Percentiles rank a stretch among this genome's conserved stretches.
phyloP scores from a whole-genome alignment of 2,329 filamentous ascomycete genomes.

The Fusarium foetens region DNA sequence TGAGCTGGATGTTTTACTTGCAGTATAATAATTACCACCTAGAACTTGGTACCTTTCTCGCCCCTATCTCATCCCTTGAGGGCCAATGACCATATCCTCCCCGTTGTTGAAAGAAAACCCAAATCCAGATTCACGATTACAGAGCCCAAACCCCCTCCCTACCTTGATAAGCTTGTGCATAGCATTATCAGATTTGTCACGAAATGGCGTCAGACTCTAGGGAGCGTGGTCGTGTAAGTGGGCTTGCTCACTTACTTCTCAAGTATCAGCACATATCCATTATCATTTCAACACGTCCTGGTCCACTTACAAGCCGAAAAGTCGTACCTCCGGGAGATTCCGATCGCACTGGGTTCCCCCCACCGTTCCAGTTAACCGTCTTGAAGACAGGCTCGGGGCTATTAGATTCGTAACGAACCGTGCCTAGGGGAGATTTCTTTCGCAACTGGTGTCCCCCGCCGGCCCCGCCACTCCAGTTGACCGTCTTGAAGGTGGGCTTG shows the following conservation, averaged over 20 bases:
- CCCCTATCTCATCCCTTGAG: no score
- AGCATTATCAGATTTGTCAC: no score
- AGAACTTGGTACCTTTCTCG: no score
- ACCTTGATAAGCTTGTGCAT: no score
- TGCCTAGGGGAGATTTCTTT: neutral
- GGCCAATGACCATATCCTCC: no score
- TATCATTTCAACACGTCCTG: neutral
- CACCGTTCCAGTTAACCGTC: neutral
- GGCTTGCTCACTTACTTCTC: neutral
- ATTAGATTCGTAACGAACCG: neutral
- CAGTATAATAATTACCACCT: no score
- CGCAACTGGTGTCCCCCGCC: fast-evolving
- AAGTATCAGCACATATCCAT: neutral
- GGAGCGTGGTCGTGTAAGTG: neutral
- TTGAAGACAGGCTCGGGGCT: neutral
- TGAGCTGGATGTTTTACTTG: no score
- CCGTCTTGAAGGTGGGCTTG: neutral
- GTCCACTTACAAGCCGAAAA: neutral
- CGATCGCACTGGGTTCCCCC: neutral
- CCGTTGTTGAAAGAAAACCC: no score
- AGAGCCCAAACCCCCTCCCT: no score
- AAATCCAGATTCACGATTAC: no score
- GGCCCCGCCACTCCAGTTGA: neutral
- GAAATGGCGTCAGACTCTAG: neutral
- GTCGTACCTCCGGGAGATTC: neutral